Evolutionary conservation across 169 alveolate genomes (phyloP).

Genomic region (Cyclospora cayetanensis): DNA sequence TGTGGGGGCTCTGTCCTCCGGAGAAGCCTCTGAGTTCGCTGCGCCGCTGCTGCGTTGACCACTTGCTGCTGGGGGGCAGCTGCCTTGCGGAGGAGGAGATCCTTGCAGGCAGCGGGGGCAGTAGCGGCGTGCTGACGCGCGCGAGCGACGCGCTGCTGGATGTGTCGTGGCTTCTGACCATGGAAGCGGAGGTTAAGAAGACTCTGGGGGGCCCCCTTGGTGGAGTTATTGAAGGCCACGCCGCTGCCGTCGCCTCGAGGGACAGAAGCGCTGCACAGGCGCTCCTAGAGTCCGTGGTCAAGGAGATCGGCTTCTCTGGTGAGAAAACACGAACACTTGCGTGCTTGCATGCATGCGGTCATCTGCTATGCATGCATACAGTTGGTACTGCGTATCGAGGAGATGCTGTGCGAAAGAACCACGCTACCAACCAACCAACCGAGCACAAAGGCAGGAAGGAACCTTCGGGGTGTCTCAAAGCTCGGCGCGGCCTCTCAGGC

Average conservation of each 20-base stretch:
- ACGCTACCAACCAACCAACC: no score
- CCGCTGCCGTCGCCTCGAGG: neutral
- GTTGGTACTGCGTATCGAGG: no score
- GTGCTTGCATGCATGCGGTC: no score
- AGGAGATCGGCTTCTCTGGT: slow-evolving; percentile 41
- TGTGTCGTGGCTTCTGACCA: slow-evolving; percentile 1
- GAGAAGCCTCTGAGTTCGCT: neutral
- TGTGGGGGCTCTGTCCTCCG: slow-evolving; percentile 10
- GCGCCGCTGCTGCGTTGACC: slow-evolving; percentile 43
- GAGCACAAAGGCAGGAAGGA: no score
- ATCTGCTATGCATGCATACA: no score
- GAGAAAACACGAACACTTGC: no score
- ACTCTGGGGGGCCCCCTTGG: neutral
- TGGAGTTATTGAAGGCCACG: neutral
- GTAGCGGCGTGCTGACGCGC: neutral
- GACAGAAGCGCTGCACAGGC: no score
- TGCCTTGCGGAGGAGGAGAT: neutral
- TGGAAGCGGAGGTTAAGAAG: neutral
- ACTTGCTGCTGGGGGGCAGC: neutral
- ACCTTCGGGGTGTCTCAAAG: no score
- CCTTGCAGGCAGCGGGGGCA: neutral
- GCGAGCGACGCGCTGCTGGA: neutral
- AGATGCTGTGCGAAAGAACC: no score
- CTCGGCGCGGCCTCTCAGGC: no score
- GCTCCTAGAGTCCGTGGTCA: neutral